Base-by-base conservation (phyloP, 352 stramenopile species). In the Globisporangium nagaii region DNA sequence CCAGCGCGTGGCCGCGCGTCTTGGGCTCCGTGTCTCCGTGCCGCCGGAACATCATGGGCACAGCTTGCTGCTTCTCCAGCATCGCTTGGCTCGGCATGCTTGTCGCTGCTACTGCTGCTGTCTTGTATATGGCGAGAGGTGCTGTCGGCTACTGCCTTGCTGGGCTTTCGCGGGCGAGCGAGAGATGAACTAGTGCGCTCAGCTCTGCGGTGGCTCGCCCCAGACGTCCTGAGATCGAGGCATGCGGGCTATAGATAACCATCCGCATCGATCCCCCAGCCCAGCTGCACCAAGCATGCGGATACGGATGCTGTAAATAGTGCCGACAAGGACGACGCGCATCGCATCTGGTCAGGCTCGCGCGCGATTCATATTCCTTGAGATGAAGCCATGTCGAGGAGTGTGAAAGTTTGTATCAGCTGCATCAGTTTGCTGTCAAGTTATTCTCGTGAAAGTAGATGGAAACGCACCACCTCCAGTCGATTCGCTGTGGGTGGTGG, bases 1-100 rank as follows among this genome's bases (percentile, higher is more conserved):
- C 83, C 9, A 93, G 58, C 8, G 65, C 58, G 32, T 93, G 83
- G 3, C 80, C 71, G 12, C 71, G 70, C 2, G 32, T 68, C 58
- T 93, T 93, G 40, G 83, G 83, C 13, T 69, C 70, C 20, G 80
- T 89, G 40, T 91, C 76, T 35, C 80, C 83, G 40, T 93, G 83
- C 1, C 79, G 76, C 19, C 83, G 79, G 45, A 82, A 88, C 31
- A 84, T 83, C 79, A 93, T 89, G 10, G 83, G 83, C 60, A 93
- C 79, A n/a, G 74, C 67, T 57, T 88, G 75, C 31, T 90, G 76
- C 60, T 89, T 89, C 50, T 85, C 78, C 15, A 86, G 63, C 43
- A 78, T 71, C 42, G 71, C 53, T 35, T 78, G 72, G 48, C 63
- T 86, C 47, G 75, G 75, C 78, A 89, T 32, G 9, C n/a, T 43